Conservation (phyloP, 2,329 filamentous ascomycete species). For the Nemania sp. region DNA sequence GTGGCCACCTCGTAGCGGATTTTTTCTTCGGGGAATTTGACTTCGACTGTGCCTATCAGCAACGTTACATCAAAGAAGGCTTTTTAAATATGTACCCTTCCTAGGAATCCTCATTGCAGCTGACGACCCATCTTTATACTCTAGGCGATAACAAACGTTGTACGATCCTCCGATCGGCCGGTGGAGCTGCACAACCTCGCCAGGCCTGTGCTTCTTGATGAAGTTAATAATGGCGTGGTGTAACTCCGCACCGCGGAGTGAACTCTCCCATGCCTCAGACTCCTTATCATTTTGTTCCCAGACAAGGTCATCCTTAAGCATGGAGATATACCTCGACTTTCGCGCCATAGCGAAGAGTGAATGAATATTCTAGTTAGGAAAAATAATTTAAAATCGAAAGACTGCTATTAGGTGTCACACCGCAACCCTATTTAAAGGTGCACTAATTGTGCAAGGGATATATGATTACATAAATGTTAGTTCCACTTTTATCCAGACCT, state of each 20-base stretch:
- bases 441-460: too few relatives aligned
- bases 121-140: constrained; percentile 52
- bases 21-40: constrained; percentile 53
- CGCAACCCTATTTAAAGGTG: too few relatives aligned
- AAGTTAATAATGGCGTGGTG: constrained; percentile 42
- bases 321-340: constrained; percentile 43
- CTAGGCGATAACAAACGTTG: constrained; percentile 50
- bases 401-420: too few relatives aligned
- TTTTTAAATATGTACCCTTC: constrained; percentile 40
- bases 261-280: constrained; percentile 44
- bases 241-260: constrained; percentile 37
- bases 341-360: constrained; percentile 40
- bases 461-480: too few relatives aligned
- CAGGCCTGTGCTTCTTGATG: constrained; percentile 46
- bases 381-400: too few relatives aligned
- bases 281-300: constrained; percentile 48
- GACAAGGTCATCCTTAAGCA: constrained; percentile 46
- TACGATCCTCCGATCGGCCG: constrained; percentile 47
- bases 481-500: too few relatives aligned
- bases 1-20: constrained; percentile 52
- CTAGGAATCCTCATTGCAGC: constrained; percentile 48
- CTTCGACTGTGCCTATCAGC: background rate
- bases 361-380: too few relatives aligned
- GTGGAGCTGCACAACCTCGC: constrained; percentile 44
- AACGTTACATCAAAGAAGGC: background rate